These are phyloP conservation scores for Ajuga reptans DNA, from an alignment of 305 asterid species.

Conservation along the genomic window DNA sequence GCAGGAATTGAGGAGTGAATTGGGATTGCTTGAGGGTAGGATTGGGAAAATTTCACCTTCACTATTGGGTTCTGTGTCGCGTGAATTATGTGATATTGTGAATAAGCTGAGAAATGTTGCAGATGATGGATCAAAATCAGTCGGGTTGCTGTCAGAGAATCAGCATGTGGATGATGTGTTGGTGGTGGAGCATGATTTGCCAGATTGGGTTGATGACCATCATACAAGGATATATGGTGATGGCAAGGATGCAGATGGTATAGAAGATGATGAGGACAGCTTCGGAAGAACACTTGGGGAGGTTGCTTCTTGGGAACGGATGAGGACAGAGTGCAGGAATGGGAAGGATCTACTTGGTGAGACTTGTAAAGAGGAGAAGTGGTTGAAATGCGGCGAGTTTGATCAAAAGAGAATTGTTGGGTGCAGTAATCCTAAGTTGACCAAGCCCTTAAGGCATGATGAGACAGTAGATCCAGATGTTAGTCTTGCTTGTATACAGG, in stretches of 20 bases:
- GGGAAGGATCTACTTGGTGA: conserved; percentile 70
- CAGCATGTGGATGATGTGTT: conserved; percentile 65
- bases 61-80: conserved; percentile 55
- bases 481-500: conserved; percentile 69
- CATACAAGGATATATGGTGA: conserved; percentile 71
- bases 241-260: conserved; percentile 76
- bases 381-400: conserved; percentile 67
- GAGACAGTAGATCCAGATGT: conserved; percentile 62
- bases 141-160: conserved; percentile 57
- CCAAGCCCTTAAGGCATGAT: conserved; percentile 61
- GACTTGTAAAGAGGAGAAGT: conserved; percentile 72
- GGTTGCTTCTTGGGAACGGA: conserved; percentile 90
- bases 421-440: conserved; percentile 56
- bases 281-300: conserved; percentile 93
- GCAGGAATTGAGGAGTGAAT: conserved; percentile 67
- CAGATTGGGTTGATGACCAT: conserved; percentile 87
- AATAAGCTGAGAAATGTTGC: conserved; percentile 60
- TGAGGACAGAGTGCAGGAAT: conserved; percentile 53
- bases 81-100: conserved; percentile 57
- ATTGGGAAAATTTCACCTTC: conserved; percentile 55
- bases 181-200: conserved; percentile 90
- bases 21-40: conserved; percentile 77
- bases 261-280: conserved; percentile 95
- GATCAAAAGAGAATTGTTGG: conserved; percentile 69
- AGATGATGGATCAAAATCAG: conserved; percentile 62